A percentile compares a stretch with the other conserved stretches of the same genome.
These are phyloP conservation scores for Arabidopsis thaliana DNA, from an alignment of 345 rosid species.

Conservation along the genomic window DNA sequence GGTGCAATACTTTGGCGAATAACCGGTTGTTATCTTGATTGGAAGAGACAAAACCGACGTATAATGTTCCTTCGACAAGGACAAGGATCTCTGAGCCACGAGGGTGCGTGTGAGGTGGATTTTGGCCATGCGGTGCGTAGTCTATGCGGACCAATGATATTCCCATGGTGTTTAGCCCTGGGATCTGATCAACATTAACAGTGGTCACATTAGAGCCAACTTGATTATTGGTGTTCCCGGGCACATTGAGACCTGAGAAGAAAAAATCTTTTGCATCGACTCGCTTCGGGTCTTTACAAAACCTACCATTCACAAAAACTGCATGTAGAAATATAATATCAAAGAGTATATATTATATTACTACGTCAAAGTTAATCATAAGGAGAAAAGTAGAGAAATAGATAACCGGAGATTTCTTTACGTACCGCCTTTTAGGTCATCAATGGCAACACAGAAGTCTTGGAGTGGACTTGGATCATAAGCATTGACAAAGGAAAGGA, in stretches of 20 bases:
- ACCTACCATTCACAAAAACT: conserved; percentile 44
- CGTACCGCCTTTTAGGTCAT: conserved; percentile 32
- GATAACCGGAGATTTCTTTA: background rate
- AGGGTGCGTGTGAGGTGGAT: conserved; percentile 57
- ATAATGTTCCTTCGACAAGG: conserved; percentile 42
- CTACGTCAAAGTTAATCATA: background rate
- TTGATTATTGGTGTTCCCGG: conserved; percentile 35
- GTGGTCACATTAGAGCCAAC: conserved; percentile 40
- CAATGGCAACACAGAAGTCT: conserved; percentile 40
- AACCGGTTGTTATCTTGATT: conserved; percentile 45
- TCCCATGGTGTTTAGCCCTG: conserved; percentile 56
- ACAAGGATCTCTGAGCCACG: conserved; percentile 51
- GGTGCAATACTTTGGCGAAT: conserved; percentile 43
- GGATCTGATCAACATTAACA: conserved; percentile 42
- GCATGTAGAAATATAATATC: conserved; percentile 27
- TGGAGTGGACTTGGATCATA: conserved; percentile 45
- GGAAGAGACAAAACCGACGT: conserved; percentile 53
- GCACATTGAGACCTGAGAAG: conserved; percentile 34
- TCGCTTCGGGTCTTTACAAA: conserved; percentile 31
- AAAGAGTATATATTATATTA: conserved; percentile 1
- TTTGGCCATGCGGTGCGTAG: conserved; percentile 44
- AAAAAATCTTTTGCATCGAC: conserved; percentile 33
- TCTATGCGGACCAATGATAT: conserved; percentile 45
- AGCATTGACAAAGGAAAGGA: conserved; percentile 24
- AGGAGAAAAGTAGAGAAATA: background rate